These are phyloP conservation scores for Chaetomiaceae sp. DNA, from an alignment of 2,329 filamentous ascomycete species.

Conservation along the genomic window DNA sequence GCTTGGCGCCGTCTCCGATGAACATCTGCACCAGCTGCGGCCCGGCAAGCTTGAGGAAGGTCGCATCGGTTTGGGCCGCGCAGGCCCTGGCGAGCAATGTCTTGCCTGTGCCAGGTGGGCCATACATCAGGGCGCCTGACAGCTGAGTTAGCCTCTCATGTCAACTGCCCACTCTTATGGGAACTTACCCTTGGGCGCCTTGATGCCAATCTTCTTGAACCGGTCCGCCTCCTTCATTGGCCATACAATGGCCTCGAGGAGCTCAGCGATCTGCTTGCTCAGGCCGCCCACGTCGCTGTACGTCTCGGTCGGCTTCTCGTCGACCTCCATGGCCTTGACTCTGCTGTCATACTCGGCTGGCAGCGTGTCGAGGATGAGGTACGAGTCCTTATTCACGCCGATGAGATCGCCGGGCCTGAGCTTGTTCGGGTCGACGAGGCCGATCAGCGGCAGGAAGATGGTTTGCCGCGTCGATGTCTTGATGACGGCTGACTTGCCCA, in stretches of 20 bases:
- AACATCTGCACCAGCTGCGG: constrained; percentile 99
- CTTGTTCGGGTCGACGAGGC: constrained; percentile 90
- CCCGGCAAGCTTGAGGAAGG: constrained; percentile 96
- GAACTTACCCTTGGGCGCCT: constrained; percentile 85
- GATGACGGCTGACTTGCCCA: constrained; percentile 98
- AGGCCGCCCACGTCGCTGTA: constrained; percentile 96
- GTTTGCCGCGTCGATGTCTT: constrained; percentile 98
- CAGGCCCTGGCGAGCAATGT: constrained; percentile 91
- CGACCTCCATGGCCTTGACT: constrained; percentile 99
- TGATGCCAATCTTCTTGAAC: constrained; percentile 99
- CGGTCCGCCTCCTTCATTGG: constrained; percentile 99
- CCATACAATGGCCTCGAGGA: constrained; percentile 98
- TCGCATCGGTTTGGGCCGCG: constrained; percentile 95
- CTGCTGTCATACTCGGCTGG: constrained; percentile 97
- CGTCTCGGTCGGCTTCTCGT: constrained; percentile 99
- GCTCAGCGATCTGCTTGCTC: constrained; percentile 98
- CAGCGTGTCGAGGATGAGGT: constrained; percentile 91
- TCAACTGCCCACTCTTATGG: neutral
- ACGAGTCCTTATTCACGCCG: constrained; percentile 98
- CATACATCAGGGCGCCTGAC: constrained; percentile 94
- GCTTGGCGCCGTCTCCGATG: constrained; percentile 95
- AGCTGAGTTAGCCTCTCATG: constrained; percentile 4
- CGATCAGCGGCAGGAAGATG: constrained; percentile 96
- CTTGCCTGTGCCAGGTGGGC: constrained; percentile 84
- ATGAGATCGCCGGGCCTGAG: constrained; percentile 95